phyloP scores from a whole-genome alignment of 176 grass and related monocot genomes.

The Hsuehochloa calcarea region DNA sequence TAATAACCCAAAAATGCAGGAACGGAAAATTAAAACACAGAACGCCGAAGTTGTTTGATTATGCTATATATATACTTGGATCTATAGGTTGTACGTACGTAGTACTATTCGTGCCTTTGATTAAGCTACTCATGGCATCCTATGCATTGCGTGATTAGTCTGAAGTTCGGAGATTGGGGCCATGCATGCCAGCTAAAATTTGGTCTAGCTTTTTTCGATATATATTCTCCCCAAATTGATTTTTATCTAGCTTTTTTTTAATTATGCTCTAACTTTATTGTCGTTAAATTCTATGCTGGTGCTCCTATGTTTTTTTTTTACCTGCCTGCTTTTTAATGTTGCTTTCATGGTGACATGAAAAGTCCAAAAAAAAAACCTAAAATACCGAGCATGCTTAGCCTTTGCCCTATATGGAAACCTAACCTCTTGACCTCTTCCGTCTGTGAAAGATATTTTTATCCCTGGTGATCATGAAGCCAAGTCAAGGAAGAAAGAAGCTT shows the following conservation, averaged over 20 bases:
- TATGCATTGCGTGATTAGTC: background rate
- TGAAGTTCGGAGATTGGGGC: background rate
- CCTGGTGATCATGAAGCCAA: background rate
- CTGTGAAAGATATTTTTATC: background rate
- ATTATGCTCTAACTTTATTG: background rate
- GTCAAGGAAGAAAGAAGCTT: conserved; percentile 13
- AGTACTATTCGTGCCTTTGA: background rate
- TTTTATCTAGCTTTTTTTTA: background rate
- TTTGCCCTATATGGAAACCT: conserved; percentile 9
- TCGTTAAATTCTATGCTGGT: background rate
- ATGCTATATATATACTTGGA: background rate
- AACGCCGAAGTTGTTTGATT: background rate
- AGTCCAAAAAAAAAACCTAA: conserved; percentile 15
- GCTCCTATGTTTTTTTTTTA: too few relatives aligned
- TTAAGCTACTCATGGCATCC: background rate
- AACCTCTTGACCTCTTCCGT: background rate
- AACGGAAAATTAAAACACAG: too few relatives aligned
- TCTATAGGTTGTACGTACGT: background rate
- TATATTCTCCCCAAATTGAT: background rate
- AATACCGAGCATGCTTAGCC: conserved; percentile 5
- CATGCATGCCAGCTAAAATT: too few relatives aligned
- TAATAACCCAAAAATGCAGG: background rate
- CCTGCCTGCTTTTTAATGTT: background rate
- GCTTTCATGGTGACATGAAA: conserved; percentile 18
- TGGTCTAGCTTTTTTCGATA: background rate